Evolutionary conservation across 1,284 basidiomycete species (phyloP), one percentile per base, ranked within the genome.

Genomic region (Papiliotrema nemorosa): DNA sequence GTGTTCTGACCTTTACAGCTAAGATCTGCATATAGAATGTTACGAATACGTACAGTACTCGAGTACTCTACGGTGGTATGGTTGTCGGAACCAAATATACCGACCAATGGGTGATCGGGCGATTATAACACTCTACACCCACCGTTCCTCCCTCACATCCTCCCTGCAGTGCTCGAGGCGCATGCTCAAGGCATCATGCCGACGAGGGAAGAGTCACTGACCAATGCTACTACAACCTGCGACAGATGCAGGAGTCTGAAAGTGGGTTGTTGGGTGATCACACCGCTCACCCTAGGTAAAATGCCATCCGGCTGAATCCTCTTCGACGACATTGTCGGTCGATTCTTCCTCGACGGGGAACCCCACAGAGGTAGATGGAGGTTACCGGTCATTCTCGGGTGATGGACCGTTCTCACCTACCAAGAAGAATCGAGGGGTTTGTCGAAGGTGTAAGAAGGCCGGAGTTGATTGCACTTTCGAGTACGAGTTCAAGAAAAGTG

Each of bases 201-300:
- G 26, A 21, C 26, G 12, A 44, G 24, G 21, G 42, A 34, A 5
- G 24, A 16, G 26, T 5, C 42, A 22, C 10, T 10, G n/a, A 26
- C 29, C 12, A 31, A 14, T 5, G 10, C 9, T 20, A 49, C 47
- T 2, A 21, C 38, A 6, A 49, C 47, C 9, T 49, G 47, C 25
- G 47, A 49, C 26, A 24, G 47, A 20, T 49, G 47, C 22, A 33
- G 47, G 24, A 25, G 27, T 10, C 39, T 34, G 10, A 49, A 49
- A 25, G 47, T 36, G 25, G 39, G 40, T 35, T 5, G n/a, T 24
- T 14, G 21, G 10, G 36, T 10, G 13, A 20, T 14, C 9, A 12
- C 9, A 10, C 12, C 36, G 12, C 7, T 13, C 22, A 14, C 22
- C n/a, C n/a, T 18, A 45, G 44, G 44, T 45, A 9, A 45, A 45